phyloP scores from a whole-genome alignment of 2,329 filamentous ascomycete species.

The Penicillium sp. region DNA sequence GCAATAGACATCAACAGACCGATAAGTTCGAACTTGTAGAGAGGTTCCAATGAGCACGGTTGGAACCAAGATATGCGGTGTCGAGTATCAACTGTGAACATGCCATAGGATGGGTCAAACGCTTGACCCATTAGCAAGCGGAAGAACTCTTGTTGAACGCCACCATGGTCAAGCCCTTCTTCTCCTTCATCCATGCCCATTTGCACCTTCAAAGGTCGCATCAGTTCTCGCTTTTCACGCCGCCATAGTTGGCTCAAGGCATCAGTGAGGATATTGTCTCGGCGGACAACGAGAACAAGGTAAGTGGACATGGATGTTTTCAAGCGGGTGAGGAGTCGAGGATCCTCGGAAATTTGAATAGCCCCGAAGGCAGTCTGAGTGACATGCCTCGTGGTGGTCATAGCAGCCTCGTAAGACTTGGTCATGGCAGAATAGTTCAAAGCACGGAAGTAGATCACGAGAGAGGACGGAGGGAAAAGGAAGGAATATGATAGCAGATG shows the following conservation, averaged over 20 bases:
- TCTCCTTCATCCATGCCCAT: conserved; percentile 80
- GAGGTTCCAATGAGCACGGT: conserved; percentile 73
- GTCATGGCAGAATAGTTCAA: conserved; percentile 89
- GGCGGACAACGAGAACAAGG: conserved; percentile 66
- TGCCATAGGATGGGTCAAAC: conserved; percentile 71
- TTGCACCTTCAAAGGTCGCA: conserved; percentile 83
- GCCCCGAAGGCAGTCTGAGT: conserved; percentile 45
- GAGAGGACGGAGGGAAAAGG: conserved; percentile 68
- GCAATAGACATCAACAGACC: conserved; percentile 86
- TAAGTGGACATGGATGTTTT: conserved; percentile 68
- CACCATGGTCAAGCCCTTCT: conserved; percentile 87
- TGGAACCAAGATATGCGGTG: conserved; percentile 87
- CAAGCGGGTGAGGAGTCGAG: conserved; percentile 61
- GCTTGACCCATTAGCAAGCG: conserved; percentile 76
- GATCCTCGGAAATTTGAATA: conserved; percentile 54
- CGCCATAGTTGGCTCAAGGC: conserved; percentile 88
- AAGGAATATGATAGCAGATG: conserved; percentile 80
- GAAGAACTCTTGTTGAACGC: conserved; percentile 96
- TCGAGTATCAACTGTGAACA: conserved; percentile 72
- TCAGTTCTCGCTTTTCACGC: conserved; percentile 74
- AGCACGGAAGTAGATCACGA: conserved; percentile 81
- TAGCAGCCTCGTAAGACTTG: conserved; percentile 68
- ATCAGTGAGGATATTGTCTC: conserved; percentile 67
- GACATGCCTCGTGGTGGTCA: conserved; percentile 47
- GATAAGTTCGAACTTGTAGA: conserved; percentile 87